phyloP scores from a whole-genome alignment of 306 rosid species.

The Castanea mollissima region DNA sequence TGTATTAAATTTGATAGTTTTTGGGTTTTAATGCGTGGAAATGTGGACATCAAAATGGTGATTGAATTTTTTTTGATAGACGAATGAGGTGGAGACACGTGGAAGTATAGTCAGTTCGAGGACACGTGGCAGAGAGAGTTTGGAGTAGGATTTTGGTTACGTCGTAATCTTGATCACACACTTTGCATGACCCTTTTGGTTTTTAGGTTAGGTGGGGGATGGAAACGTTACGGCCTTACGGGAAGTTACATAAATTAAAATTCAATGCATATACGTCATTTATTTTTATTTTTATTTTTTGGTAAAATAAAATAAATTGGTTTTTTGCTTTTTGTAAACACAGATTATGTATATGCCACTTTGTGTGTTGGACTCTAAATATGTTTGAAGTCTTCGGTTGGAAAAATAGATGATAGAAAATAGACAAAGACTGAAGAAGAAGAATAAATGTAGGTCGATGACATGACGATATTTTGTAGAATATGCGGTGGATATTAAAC shows the following conservation, averaged over 20 bases:
- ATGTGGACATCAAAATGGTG: conserved; percentile 3
- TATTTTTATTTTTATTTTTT: too few species aligned
- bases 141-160: background rate
- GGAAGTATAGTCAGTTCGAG: background rate
- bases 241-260: conserved; percentile 9
- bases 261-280: background rate
- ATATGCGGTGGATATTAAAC: too few species aligned
- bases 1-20: background rate
- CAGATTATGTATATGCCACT: too few species aligned
- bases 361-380: too few species aligned
- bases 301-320: too few species aligned
- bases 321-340: too few species aligned
- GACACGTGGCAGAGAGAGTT: conserved; percentile 10
- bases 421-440: too few species aligned
- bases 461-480: too few species aligned
- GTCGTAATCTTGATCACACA: conserved; percentile 23
- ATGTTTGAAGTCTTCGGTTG: too few species aligned
- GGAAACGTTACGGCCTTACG: conserved; percentile 20
- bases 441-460: too few species aligned
- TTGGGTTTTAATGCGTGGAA: background rate
- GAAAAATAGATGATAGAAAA: too few species aligned
- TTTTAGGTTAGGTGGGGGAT: conserved; percentile 9
- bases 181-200: conserved; percentile 1
- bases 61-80: background rate
- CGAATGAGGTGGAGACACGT: conserved; percentile 12